phyloP scores from a whole-genome alignment of 179 eudicot species.

The Silene vulgaris region DNA sequence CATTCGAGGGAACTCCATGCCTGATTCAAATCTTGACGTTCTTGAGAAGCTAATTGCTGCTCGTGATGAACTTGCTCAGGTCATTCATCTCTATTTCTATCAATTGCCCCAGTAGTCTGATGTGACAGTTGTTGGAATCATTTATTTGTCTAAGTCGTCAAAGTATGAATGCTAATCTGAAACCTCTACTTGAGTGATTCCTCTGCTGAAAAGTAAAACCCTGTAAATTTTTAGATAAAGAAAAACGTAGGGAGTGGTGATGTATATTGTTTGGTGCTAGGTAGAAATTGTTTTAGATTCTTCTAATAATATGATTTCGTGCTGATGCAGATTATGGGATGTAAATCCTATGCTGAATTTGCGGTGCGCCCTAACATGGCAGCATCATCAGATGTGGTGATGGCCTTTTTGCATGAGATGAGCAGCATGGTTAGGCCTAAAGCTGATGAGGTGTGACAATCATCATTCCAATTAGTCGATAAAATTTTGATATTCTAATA shows the following conservation, averaged over 20 bases:
- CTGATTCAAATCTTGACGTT: conserved; percentile 78
- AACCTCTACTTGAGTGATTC: not conserved
- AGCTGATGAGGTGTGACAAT: conserved; percentile 66
- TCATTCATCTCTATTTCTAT: conserved; percentile 17
- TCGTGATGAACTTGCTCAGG: conserved; percentile 95
- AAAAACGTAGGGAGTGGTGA: not conserved
- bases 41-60: conserved; percentile 82
- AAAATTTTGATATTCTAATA: not conserved
- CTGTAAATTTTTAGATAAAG: not conserved
- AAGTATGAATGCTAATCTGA: not conserved
- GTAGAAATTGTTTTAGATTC: not conserved
- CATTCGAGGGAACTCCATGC: conserved; percentile 67
- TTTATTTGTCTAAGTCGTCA: not conserved
- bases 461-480: conserved; percentile 4
- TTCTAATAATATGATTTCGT: conserved; percentile 20
- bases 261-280: not conserved
- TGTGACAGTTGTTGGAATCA: not conserved
- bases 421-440: conserved; percentile 64
- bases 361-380: conserved; percentile 75
- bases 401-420: conserved; percentile 70
- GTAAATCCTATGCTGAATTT: conserved; percentile 80
- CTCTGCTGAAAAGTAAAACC: not conserved
- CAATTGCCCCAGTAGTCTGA: not conserved
- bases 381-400: conserved; percentile 68
- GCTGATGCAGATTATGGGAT: conserved; percentile 65